These are phyloP conservation scores for Iris macrosiphon DNA, from an alignment of 106 monocot species.

Conservation along the genomic window DNA sequence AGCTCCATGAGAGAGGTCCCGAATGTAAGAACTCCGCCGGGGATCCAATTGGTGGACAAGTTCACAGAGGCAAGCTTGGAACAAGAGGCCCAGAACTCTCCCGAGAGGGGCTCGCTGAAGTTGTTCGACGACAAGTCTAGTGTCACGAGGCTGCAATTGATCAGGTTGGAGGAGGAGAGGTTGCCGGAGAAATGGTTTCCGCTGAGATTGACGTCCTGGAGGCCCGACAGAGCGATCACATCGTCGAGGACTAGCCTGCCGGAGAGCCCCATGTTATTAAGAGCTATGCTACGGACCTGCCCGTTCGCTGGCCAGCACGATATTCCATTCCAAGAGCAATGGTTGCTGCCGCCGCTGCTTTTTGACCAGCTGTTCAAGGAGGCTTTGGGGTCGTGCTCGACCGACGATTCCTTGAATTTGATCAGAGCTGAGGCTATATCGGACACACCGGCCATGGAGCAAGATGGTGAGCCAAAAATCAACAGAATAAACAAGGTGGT, in stretches of 20 bases:
- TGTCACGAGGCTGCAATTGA: slow-evolving; percentile 32
- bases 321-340: slow-evolving; percentile 44
- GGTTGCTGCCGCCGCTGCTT: slow-evolving; percentile 4
- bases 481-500: background rate
- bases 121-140: slow-evolving; percentile 69
- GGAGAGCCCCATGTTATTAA: slow-evolving; percentile 24
- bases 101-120: slow-evolving; percentile 27
- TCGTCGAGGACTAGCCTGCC: slow-evolving; percentile 23
- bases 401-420: slow-evolving; percentile 37
- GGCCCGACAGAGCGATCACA: slow-evolving; percentile 22
- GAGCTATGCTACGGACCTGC: slow-evolving; percentile 19
- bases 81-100: slow-evolving; percentile 37
- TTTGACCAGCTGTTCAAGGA: slow-evolving; percentile 27
- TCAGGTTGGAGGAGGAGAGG: slow-evolving; percentile 24
- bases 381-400: slow-evolving; percentile 21
- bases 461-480: background rate
- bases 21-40: slow-evolving; percentile 45
- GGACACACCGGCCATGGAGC: too few species aligned
- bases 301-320: slow-evolving; percentile 25
- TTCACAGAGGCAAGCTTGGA: slow-evolving; percentile 28
- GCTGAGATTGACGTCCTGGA: slow-evolving; percentile 25
- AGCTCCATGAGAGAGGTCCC: slow-evolving; percentile 35
- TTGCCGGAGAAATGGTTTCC: slow-evolving; percentile 44
- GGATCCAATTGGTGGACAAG: slow-evolving; percentile 50
- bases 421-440: slow-evolving; percentile 27